Evolutionary conservation across 1,139 yeast species (phyloP), one percentile per base, ranked within the genome.

Genomic region (Blastobotrys persicus): DNA sequence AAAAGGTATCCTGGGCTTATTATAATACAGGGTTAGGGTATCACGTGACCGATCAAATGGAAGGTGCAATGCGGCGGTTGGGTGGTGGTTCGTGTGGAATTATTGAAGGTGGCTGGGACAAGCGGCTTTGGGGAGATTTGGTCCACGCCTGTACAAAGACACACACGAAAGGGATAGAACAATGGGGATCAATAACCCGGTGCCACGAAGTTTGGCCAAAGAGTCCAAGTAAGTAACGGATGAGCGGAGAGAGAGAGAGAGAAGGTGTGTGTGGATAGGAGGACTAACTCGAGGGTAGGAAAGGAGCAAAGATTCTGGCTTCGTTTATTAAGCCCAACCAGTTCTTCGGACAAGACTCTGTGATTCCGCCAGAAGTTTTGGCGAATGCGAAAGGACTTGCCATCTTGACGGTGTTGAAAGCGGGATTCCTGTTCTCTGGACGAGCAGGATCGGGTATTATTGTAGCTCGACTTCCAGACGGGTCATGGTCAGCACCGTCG

Each of bases 401-500:
- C 1, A 70, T 92, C 41, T 78, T 92, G 56, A 92, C 98, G 1
- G 97, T 92, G n/a, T 74, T 92, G 54, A 92, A 94, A 66, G 98
- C 98, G 1, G 98, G 98, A 2, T 92, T 92, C 65, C 74, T 92
- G 55, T 92, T 92, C 65, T 87, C 96, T 2, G 98, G 98, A 31
- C 80, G 98, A 67, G 98, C 97, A 1, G 98, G 98, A 19, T 88
- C 96, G 1, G 98, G 98, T 55, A 88, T 92, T 32, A 86, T 92
- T 55, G 94, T 92, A 26, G 96, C 98, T 4, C 76, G 98, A 55
- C 76, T 92, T 47, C 94, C 94, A 1, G 98, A 92, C 68, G 98
- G 98, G 1, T 70, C 67, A 4, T 92, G 98, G 98, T 88, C 97
- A n/a, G 94, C 98, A 0, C 98, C 98, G 1, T 85, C 96, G 2